These are phyloP conservation scores for Scheffersomyces stipitis DNA, from an alignment of 805 yeast species.

Conservation along the genomic window DNA sequence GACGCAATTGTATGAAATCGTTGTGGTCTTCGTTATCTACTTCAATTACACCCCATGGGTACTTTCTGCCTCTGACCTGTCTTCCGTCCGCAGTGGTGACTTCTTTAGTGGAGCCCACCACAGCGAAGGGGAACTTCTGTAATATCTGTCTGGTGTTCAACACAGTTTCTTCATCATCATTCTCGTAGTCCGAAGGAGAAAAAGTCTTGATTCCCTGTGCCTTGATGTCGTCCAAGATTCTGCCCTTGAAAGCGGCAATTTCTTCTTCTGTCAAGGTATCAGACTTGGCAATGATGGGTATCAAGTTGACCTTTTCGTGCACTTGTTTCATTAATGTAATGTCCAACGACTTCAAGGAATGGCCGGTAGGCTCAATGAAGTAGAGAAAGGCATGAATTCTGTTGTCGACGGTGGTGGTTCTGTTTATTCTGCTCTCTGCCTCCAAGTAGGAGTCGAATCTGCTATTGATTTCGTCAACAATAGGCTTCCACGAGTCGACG, in stretches of 20 bases:
- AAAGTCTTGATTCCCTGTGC: constrained; percentile 72
- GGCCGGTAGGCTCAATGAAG: constrained; percentile 97
- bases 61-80: constrained; percentile 82
- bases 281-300: constrained; percentile 92
- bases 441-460: constrained; percentile 90
- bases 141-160: constrained; percentile 65
- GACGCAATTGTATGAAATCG: constrained; percentile 87
- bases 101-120: constrained; percentile 82
- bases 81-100: constrained; percentile 74
- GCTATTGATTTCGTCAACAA: constrained; percentile 81
- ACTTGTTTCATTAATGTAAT: constrained; percentile 83
- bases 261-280: constrained; percentile 92
- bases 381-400: constrained; percentile 92
- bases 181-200: constrained; percentile 72
- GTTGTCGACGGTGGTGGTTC: constrained; percentile 70
- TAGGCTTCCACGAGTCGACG: constrained; percentile 74
- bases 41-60: constrained; percentile 97
- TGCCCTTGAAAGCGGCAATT: constrained; percentile 68
- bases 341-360: constrained; percentile 84
- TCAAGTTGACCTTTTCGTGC: constrained; percentile 87
- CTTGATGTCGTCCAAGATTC: constrained; percentile 74
- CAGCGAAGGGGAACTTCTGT: constrained; percentile 83
- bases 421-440: constrained; percentile 78
- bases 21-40: constrained; percentile 93
- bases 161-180: constrained; percentile 82